Conservation (phyloP, 805 yeast species). For the Teunomyces gatunensis region DNA sequence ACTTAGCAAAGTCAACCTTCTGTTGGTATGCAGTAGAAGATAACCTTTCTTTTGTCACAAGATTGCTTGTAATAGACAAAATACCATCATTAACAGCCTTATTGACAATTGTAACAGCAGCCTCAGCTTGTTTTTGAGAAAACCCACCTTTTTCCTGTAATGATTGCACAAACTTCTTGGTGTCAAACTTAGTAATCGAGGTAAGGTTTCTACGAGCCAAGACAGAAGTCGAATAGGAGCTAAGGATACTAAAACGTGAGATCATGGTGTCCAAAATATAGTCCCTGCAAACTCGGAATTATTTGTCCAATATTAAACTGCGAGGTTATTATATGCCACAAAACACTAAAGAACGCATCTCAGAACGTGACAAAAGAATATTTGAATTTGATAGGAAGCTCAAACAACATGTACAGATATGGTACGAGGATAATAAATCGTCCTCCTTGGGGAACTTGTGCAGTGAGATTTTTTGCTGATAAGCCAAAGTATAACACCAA, state of each 20-base stretch:
- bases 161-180: conserved; percentile 67
- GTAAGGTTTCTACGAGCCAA: conserved; percentile 4
- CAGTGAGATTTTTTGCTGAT: conserved; percentile 1
- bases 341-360: background rate
- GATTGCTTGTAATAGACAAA: conserved; percentile 64
- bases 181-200: conserved; percentile 59
- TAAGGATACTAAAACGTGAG: background rate
- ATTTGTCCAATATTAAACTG: background rate
- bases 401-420: background rate
- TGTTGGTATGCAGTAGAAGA: conserved; percentile 89
- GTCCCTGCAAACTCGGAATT: background rate
- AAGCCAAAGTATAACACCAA: conserved; percentile 1
- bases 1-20: conserved; percentile 92
- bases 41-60: conserved; percentile 83
- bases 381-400: background rate
- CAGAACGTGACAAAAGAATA: background rate
- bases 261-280: background rate
- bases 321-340: background rate
- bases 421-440: background rate
- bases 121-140: conserved; percentile 70
- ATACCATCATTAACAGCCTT: conserved; percentile 80
- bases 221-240: background rate
- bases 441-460: background rate
- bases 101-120: conserved; percentile 71
- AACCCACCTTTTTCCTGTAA: conserved; percentile 69